phyloP scores from a whole-genome alignment of 176 grass and related monocot genomes.

The sorghum (Sorghum bicolor) region DNA sequence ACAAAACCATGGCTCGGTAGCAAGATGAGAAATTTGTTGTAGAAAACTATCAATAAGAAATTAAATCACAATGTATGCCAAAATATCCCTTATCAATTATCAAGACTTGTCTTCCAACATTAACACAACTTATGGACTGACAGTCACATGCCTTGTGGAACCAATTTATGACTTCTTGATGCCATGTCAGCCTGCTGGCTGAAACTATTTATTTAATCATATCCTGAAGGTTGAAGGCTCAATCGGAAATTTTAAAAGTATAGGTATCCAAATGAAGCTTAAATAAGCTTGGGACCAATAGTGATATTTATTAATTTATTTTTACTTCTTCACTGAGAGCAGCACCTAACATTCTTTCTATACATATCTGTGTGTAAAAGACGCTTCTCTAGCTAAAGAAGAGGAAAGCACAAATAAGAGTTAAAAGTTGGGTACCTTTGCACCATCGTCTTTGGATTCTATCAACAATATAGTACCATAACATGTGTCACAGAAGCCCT shows the following conservation, averaged over 20 bases:
- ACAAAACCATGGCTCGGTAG: neutral
- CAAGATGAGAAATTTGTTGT: neutral
- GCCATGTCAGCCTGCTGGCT: neutral
- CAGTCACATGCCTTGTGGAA: neutral
- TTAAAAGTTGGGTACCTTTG: slow-evolving; percentile 51
- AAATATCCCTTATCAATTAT: neutral
- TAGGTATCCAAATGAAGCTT: neutral
- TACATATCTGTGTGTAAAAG: neutral
- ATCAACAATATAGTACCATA: slow-evolving; percentile 79
- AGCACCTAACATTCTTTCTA: neutral
- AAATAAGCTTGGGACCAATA: neutral
- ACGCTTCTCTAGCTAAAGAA: neutral
- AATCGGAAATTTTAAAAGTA: neutral
- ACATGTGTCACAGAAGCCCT: slow-evolving; percentile 97
- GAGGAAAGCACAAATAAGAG: slow-evolving; percentile 9
- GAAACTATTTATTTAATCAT: slow-evolving; percentile 12
- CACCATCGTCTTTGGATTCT: slow-evolving; percentile 62
- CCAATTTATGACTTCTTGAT: neutral
- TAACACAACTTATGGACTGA: neutral
- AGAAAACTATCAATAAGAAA: neutral
- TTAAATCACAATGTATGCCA: neutral
- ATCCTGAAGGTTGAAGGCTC: neutral
- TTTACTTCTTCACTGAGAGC: neutral
- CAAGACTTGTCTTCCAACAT: slow-evolving; percentile 9
- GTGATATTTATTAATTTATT: slow-evolving; percentile 4